phyloP scores from a whole-genome alignment of 2,329 filamentous ascomycete genomes.

The Botrytis fabae region DNA sequence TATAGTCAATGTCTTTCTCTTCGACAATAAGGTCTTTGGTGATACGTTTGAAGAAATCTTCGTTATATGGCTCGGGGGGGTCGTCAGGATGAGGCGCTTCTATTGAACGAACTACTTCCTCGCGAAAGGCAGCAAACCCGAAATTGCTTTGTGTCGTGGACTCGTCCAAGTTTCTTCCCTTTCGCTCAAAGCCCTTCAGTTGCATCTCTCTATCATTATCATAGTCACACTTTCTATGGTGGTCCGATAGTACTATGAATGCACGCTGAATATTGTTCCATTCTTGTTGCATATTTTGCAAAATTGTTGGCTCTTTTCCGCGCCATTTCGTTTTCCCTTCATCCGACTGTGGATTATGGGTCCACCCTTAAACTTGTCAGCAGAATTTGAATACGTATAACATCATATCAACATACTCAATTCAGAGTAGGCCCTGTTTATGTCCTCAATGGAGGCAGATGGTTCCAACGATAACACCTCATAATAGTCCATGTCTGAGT shows the following conservation, averaged over 20 bases:
- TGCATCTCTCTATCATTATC: not conserved
- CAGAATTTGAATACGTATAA: not conserved
- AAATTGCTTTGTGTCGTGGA: not conserved
- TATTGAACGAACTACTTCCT: not conserved
- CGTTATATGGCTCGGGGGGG: not conserved
- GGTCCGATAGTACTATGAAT: not conserved
- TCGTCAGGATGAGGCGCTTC: not conserved
- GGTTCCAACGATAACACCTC: not conserved
- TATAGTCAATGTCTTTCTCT: conserved; percentile 4
- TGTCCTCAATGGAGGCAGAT: not conserved
- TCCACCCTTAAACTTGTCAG: not conserved
- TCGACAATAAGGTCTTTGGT: not conserved
- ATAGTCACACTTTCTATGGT: not conserved
- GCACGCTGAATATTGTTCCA: conserved; percentile 9
- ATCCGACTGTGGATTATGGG: not conserved
- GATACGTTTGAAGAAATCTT: not conserved
- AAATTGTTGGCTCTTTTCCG: not conserved
- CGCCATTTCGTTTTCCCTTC: not conserved
- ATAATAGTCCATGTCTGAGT: conserved; percentile 5
- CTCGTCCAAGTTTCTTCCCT: not conserved
- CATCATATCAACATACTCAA: not conserved
- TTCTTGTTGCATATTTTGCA: not conserved
- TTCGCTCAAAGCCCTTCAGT: not conserved
- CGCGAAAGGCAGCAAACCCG: not conserved
- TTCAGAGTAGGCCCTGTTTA: not conserved